Base-by-base conservation (phyloP, 106 monocot species). In the Posidonia australis region DNA sequence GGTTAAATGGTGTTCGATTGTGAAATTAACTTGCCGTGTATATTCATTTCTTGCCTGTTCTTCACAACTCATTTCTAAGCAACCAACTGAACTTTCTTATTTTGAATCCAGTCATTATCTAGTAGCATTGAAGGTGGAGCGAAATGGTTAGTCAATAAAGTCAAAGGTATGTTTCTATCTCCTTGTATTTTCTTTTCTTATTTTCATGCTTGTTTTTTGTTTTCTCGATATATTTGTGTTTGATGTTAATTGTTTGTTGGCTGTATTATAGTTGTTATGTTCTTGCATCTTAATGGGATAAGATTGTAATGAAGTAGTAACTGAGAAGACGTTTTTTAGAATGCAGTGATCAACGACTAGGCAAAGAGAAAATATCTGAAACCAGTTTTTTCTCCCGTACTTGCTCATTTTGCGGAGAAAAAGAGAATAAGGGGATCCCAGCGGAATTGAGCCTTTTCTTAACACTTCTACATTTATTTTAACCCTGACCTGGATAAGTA, bases 131-230 rank as follows among this genome's bases (percentile, higher is more conserved):
- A 80, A 73, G 78, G 65, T 13, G 78, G 86, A 67, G 61, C 90
- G 64, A 86, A 77, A 78, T 90, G 90, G 90, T 58, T 90, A 63
- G 83, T 90, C 68, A 90, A 90, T 68, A 90, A 90, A 72, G 22
- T 90, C 30, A 90, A 90, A 90, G 90, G 90, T 89, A 46, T 22
- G 47, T 0, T 68, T 42, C 25, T 31, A 36, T 36, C 14, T 57
- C 54, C 19, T 55, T 55, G 54, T 22, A n/a, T 22, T 3, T 55
- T 25, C 0, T 18, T 6, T 55, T 55, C 19, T 23, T 0, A 55
- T 23, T 55, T 12, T 49, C n/a, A 49, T 49, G n/a, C 49, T 49
- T 49, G 18, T 49, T 17, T 3, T 49, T 17, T n/a, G n/a, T n/a
- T n/a, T n/a, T n/a, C n/a, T n/a, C n/a, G n/a, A n/a, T n/a, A n/a